phyloP scores from a whole-genome alignment of 2,329 filamentous ascomycete species.

The Fusarium sp. region DNA sequence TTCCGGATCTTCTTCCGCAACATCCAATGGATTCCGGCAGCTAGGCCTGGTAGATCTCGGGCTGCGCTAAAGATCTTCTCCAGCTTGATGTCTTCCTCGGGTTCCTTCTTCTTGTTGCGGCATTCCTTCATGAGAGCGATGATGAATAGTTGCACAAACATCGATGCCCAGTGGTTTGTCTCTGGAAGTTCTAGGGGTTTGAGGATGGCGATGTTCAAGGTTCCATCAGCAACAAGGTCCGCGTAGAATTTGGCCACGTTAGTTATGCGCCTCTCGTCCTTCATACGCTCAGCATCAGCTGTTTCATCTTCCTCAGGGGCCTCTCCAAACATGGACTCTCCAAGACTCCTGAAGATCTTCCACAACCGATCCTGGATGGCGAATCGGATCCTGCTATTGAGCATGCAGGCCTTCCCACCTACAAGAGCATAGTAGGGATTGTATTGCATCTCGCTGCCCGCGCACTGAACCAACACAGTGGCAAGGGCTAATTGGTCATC shows the following conservation, averaged over 20 bases:
- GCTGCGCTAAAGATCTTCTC: slow-evolving; percentile 74
- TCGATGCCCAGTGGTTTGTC: slow-evolving; percentile 78
- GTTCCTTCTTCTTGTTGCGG: slow-evolving; percentile 55
- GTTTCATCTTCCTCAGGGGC: slow-evolving; percentile 68
- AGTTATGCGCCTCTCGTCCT: slow-evolving; percentile 62
- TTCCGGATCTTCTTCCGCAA: slow-evolving; percentile 79
- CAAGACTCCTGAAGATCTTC: slow-evolving; percentile 85
- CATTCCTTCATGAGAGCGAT: slow-evolving; percentile 79
- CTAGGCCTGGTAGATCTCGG: slow-evolving; percentile 74
- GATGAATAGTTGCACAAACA: slow-evolving; percentile 84
- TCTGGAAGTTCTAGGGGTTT: slow-evolving; percentile 83
- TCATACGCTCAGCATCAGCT: slow-evolving; percentile 59
- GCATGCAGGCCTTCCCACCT: slow-evolving; percentile 77
- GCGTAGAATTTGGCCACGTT: slow-evolving; percentile 68
- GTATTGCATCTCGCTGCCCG: slow-evolving; percentile 83
- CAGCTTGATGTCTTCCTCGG: slow-evolving; percentile 68
- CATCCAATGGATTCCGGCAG: slow-evolving; percentile 82
- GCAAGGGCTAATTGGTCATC: slow-evolving; percentile 89
- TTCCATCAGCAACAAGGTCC: slow-evolving; percentile 60
- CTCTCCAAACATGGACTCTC: slow-evolving; percentile 80
- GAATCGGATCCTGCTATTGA: slow-evolving; percentile 80
- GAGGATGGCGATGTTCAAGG: slow-evolving; percentile 62
- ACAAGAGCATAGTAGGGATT: slow-evolving; percentile 95
- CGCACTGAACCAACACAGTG: slow-evolving; percentile 87
- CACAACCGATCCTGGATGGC: slow-evolving; percentile 90